Percentiles rank a stretch among this genome's conserved stretches.
phyloP scores from a whole-genome alignment of 495 filamentous ascomycete species.

The Baudoinia panamericana region DNA sequence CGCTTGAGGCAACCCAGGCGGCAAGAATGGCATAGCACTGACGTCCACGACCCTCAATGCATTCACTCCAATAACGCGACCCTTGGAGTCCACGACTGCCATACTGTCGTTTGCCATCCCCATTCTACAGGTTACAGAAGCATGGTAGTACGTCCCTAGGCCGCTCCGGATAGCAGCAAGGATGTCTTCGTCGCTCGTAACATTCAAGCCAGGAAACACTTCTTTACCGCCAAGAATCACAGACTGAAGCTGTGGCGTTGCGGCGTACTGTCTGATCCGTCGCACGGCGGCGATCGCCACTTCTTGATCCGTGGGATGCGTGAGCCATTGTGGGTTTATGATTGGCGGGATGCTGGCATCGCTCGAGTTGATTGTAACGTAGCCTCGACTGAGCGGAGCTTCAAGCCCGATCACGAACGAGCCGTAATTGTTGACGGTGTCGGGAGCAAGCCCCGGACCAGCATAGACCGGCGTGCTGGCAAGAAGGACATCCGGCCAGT shows the following conservation, averaged over 20 bases:
- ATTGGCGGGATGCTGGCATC: constrained; percentile 35
- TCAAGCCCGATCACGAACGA: constrained; percentile 33
- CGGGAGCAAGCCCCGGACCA: constrained; percentile 10
- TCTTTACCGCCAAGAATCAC: constrained; percentile 37
- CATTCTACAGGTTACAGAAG: constrained; percentile 41
- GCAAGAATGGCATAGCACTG: not conserved
- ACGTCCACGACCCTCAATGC: constrained; percentile 48
- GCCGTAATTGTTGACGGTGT: constrained; percentile 31
- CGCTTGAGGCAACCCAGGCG: too few species aligned
- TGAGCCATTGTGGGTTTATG: constrained; percentile 44
- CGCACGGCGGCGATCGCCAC: constrained; percentile 42
- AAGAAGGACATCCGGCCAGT: constrained; percentile 51
- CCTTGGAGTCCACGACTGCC: constrained; percentile 43
- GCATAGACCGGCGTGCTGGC: constrained; percentile 22
- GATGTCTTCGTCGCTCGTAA: constrained; percentile 42
- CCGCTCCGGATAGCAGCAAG: constrained; percentile 32
- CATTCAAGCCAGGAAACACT: constrained; percentile 34
- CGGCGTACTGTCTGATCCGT: constrained; percentile 36
- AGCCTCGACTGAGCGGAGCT: constrained; percentile 39
- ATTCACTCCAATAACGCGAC: constrained; percentile 39
- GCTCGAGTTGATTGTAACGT: constrained; percentile 37
- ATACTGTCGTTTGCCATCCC: constrained; percentile 32
- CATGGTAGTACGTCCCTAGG: constrained; percentile 38
- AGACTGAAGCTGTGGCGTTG: constrained; percentile 30
- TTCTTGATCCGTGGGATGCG: constrained; percentile 40